phyloP scores from a whole-genome alignment of 2,329 filamentous ascomycete genomes.

The Davidsoniella virescens region DNA sequence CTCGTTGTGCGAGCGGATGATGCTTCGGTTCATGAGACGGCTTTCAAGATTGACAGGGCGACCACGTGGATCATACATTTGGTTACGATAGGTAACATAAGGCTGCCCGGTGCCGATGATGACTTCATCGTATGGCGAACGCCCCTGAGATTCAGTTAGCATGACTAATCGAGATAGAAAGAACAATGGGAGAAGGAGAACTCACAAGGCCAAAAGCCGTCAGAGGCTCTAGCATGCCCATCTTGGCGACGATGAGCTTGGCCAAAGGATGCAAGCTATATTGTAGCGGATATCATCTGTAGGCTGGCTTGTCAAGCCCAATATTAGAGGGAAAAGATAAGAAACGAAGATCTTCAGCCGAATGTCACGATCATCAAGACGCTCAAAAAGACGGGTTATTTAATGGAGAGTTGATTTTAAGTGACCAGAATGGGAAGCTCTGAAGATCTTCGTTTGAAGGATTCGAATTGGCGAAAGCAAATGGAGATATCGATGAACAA shows the following conservation, averaged over 20 bases:
- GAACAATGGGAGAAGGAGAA: slow-evolving; percentile 3
- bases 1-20: slow-evolving; percentile 45
- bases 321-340: no score
- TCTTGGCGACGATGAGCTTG: slow-evolving; percentile 17
- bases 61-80: slow-evolving; percentile 38
- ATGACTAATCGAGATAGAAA: background rate
- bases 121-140: slow-evolving; percentile 44
- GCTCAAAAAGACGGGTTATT: no score
- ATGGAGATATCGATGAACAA: no score
- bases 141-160: slow-evolving; percentile 26
- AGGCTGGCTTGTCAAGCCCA: no score
- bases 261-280: background rate
- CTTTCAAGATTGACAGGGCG: slow-evolving; percentile 39
- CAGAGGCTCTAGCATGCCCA: slow-evolving; percentile 39
- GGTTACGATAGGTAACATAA: slow-evolving; percentile 25
- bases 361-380: no score
- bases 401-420: no score
- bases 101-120: slow-evolving; percentile 32
- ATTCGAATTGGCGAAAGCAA: no score
- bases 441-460: no score
- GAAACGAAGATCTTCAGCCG: no score
- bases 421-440: no score
- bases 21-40: slow-evolving; percentile 36
- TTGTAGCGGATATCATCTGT: no score
- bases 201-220: slow-evolving; percentile 40